phyloP scores from a whole-genome alignment of 257 asterid genomes.

The Solanum gandarillasii region DNA sequence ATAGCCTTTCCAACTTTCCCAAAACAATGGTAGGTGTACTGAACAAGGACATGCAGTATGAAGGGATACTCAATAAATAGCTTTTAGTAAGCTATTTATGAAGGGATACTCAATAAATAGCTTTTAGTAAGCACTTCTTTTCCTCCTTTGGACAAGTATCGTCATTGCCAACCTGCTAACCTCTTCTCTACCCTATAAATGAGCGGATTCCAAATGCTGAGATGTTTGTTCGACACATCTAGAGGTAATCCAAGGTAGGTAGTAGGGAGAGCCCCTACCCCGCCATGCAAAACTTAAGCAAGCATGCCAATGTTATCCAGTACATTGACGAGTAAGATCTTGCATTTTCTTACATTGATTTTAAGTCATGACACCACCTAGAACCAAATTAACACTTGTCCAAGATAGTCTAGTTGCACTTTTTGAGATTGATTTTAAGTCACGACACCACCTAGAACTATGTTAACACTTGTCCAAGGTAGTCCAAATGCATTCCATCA shows the following conservation, averaged over 20 bases:
- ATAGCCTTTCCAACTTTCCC: not conserved
- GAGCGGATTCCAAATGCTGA: not conserved
- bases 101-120: not conserved
- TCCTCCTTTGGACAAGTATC: not conserved
- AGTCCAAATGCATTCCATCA: not conserved
- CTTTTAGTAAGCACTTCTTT: not conserved
- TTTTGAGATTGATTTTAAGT: not conserved
- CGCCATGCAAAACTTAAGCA: not conserved
- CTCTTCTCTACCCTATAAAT: not conserved
- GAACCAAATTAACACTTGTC: not conserved
- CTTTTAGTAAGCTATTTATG: not conserved
- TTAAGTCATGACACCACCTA: not conserved
- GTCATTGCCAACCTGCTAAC: not conserved
- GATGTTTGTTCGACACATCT: not conserved
- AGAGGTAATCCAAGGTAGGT: not conserved
- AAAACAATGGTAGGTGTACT: not conserved
- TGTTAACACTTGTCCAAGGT: not conserved
- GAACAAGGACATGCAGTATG: not conserved
- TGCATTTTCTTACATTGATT: not conserved
- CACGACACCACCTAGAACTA: not conserved
- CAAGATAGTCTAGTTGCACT: not conserved
- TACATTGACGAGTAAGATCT: not conserved
- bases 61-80: not conserved
- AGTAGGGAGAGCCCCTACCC: not conserved
- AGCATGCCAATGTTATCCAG: not conserved